Evolutionary conservation across 2,329 filamentous ascomycete genomes (phyloP).

Genomic region (Mariannaea elegans): DNA sequence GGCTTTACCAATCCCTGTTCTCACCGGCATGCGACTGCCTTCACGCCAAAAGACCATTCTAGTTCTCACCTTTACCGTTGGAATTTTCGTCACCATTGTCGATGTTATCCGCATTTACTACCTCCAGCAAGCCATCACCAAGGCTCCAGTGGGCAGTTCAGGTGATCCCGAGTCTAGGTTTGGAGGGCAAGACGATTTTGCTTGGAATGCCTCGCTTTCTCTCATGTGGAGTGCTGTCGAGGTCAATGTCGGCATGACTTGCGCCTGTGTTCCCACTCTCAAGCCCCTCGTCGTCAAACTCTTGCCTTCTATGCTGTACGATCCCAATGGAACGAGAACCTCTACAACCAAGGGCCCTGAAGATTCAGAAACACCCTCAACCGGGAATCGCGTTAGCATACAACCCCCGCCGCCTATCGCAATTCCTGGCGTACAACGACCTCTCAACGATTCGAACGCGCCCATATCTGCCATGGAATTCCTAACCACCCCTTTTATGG

Average conservation of each 20-base stretch:
- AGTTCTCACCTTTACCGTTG: constrained; percentile 84
- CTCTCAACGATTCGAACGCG: constrained; percentile 38
- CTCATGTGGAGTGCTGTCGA: constrained; percentile 96
- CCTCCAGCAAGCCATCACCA: constrained; percentile 75
- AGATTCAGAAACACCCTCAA: constrained; percentile 43
- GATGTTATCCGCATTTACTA: constrained; percentile 92
- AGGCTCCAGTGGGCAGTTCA: constrained; percentile 49
- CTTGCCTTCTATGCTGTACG: constrained; percentile 64
- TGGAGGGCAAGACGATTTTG: constrained; percentile 62
- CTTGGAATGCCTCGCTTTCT: constrained; percentile 81
- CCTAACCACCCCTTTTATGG: constrained; percentile 53
- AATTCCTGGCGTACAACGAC: constrained; percentile 26
- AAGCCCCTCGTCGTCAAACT: constrained; percentile 82
- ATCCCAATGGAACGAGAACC: constrained; percentile 55
- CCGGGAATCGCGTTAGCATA: constrained; percentile 34
- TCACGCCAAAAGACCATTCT: constrained; percentile 88
- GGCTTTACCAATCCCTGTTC: constrained; percentile 85
- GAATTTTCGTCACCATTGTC: constrained; percentile 86
- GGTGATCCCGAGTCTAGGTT: constrained; percentile 55
- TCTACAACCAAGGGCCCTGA: constrained; percentile 41
- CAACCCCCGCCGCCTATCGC: constrained; percentile 37
- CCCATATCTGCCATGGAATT: constrained; percentile 55
- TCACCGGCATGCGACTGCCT: constrained; percentile 87
- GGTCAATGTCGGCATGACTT: constrained; percentile 89
- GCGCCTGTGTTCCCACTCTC: constrained; percentile 89